phyloP scores from a whole-genome alignment of 495 filamentous ascomycete genomes.

The Tuber indicum region DNA sequence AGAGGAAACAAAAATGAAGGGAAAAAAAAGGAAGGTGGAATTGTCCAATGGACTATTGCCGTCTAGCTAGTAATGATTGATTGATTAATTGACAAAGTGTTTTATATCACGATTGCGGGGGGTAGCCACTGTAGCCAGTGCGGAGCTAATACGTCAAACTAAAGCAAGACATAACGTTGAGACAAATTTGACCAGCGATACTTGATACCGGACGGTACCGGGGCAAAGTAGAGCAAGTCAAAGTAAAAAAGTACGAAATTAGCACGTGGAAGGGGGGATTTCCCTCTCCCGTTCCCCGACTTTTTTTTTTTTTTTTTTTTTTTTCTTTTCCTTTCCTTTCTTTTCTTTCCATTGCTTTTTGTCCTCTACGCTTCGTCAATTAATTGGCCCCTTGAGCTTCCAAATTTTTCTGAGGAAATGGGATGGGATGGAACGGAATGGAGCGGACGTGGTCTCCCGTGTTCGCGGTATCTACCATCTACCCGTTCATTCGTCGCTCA shows the following conservation, averaged over 20 bases:
- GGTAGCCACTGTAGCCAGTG: neutral
- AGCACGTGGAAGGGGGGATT: neutral
- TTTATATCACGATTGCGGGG: neutral
- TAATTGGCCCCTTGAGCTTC: neutral
- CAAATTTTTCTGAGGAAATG: neutral
- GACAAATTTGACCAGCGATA: neutral
- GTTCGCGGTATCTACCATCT: neutral
- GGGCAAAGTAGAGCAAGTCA: neutral
- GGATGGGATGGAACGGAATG: neutral
- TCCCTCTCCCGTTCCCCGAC: constrained; percentile 13
- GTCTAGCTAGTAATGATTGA: neutral
- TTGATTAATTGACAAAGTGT: neutral
- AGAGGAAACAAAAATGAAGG: neutral
- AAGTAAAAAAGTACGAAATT: neutral
- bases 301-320: constrained; percentile 23
- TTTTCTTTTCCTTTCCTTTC: neutral
- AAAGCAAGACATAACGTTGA: neutral
- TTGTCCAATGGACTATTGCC: neutral
- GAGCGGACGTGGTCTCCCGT: neutral
- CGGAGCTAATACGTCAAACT: neutral
- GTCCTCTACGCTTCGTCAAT: neutral
- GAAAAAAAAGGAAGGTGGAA: neutral
- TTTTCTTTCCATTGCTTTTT: neutral
- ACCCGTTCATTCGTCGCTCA: neutral
- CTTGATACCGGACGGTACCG: neutral